Conservation (phyloP, 2,329 filamentous ascomycete genomes). For the Scedosporium minutisporum region DNA sequence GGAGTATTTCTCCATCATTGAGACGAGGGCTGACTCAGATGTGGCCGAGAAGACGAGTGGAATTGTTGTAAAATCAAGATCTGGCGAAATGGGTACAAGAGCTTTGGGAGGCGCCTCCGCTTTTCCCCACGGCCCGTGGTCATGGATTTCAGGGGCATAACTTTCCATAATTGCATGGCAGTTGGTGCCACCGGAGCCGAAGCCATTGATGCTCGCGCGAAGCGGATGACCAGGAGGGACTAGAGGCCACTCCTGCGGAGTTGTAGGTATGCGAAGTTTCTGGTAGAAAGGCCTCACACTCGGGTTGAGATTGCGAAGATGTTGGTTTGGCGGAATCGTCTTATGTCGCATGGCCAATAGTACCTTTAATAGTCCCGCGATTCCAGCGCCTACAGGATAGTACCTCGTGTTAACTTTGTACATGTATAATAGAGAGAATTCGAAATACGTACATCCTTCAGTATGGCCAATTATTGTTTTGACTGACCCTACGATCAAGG, state of each 20-base stretch:
- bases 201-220: constrained; percentile 20
- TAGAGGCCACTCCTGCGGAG: constrained; percentile 15
- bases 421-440: too few species aligned
- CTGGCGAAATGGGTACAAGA: not conserved
- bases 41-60: too few species aligned
- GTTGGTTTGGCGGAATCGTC: constrained; percentile 15
- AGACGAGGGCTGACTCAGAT: too few species aligned
- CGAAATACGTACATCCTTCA: constrained; percentile 9
- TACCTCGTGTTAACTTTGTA: too few species aligned
- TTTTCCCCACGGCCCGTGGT: too few species aligned
- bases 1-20: too few species aligned
- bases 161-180: constrained; percentile 15
- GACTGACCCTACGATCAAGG: constrained; percentile 16
- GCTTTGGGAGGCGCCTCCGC: constrained; percentile 8
- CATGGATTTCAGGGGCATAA: too few species aligned
- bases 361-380: constrained; percentile 17
- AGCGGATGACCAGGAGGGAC: constrained; percentile 11
- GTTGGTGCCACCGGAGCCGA: constrained; percentile 19
- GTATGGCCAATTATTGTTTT: constrained; percentile 18
- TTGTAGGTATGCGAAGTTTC: not conserved
- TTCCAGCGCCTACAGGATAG: constrained; percentile 9
- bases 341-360: constrained; percentile 14
- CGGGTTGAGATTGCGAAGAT: constrained; percentile 13
- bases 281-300: constrained; percentile 10
- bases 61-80: too few species aligned